phyloP scores from a whole-genome alignment of 2,329 filamentous ascomycete species.

The Emmonsia crescens region DNA sequence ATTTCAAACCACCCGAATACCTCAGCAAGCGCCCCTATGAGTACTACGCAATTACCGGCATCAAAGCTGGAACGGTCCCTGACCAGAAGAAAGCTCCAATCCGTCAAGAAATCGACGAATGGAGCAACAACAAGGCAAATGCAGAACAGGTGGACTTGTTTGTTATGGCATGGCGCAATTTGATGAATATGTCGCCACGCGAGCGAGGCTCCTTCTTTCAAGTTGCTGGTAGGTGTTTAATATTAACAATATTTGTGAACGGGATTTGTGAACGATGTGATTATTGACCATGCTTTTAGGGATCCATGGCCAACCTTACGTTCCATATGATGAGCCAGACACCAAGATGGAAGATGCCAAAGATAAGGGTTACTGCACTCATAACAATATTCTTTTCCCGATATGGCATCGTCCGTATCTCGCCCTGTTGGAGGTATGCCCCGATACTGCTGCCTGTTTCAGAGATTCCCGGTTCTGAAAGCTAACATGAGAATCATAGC shows the following conservation, averaged over 20 bases:
- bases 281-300: slow-evolving; percentile 35
- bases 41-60: slow-evolving; percentile 3
- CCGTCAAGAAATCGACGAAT: slow-evolving; percentile 5
- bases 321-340: slow-evolving; percentile 44
- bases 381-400: slow-evolving; percentile 64
- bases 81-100: slow-evolving; percentile 4
- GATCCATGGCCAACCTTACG: slow-evolving; percentile 64
- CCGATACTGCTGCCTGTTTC: slow-evolving; percentile 15
- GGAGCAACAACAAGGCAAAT: slow-evolving; percentile 3
- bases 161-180: slow-evolving; percentile 3
- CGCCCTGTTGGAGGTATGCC: slow-evolving; percentile 43
- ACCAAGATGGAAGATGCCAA: slow-evolving; percentile 37
- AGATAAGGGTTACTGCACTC: slow-evolving; percentile 53
- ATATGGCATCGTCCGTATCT: slow-evolving; percentile 79
- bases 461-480: not conserved
- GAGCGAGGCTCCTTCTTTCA: slow-evolving; percentile 3
- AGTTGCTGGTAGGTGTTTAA: slow-evolving; percentile 2
- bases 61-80: not conserved
- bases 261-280: not conserved
- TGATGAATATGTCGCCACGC: not conserved
- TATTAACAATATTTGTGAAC: not conserved
- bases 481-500: slow-evolving; percentile 16
- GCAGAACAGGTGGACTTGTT: slow-evolving; percentile 1
- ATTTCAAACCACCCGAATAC: slow-evolving; percentile 1
- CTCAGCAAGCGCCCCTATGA: slow-evolving; percentile 2